These are phyloP conservation scores for Morella rubra DNA, from an alignment of 306 rosid genomes.

Conservation along the genomic window DNA sequence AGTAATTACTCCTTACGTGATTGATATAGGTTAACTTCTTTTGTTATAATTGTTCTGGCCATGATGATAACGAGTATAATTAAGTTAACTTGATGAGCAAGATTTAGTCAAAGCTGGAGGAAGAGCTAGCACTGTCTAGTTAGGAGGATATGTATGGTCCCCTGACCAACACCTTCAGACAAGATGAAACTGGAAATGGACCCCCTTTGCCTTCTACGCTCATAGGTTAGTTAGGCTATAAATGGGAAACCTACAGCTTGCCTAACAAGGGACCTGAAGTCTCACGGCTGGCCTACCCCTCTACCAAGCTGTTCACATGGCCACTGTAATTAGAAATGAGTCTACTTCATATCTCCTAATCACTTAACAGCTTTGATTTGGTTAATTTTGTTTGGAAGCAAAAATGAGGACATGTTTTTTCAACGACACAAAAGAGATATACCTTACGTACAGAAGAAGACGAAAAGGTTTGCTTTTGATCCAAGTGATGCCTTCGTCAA, in stretches of 20 bases:
- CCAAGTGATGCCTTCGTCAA: slow-evolving; percentile 11
- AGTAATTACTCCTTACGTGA: background rate
- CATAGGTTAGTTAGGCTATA: background rate
- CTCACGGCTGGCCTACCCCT: background rate
- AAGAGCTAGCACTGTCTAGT: slow-evolving; percentile 25
- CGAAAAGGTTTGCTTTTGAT: background rate
- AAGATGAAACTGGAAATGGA: background rate
- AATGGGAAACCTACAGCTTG: background rate
- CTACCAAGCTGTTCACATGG: background rate
- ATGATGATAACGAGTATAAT: background rate
- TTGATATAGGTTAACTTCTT: background rate
- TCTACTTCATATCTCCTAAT: background rate
- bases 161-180: background rate
- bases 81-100: slow-evolving; percentile 1
- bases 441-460: background rate
- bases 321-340: background rate
- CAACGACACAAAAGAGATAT: background rate
- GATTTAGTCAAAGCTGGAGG: slow-evolving; percentile 12
- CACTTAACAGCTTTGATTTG: background rate
- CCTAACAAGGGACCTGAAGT: background rate
- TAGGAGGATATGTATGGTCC: slow-evolving; percentile 9
- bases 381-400: background rate
- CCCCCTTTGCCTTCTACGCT: background rate
- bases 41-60: background rate
- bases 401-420: background rate